Evolutionary conservation across 2,329 filamentous ascomycete species (phyloP).

Genomic region (Pseudogymnoascus sp.): DNA sequence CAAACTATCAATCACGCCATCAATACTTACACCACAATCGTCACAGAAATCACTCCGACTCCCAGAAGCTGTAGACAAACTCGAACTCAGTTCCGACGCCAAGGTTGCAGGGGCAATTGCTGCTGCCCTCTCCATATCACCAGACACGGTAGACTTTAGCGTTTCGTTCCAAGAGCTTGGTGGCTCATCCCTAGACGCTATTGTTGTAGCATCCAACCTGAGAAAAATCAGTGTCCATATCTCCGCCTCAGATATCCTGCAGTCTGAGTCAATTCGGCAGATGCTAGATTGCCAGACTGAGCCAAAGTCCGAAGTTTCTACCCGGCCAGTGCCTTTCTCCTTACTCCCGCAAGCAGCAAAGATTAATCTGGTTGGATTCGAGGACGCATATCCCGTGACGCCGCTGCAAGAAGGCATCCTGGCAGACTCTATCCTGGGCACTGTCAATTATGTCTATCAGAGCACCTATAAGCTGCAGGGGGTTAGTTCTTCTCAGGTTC

Average conservation of each 20-base stretch:
- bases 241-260: not conserved
- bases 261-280: not conserved
- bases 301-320: not conserved
- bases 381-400: constrained; percentile 33
- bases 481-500: not conserved
- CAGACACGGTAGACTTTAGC: not conserved
- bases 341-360: not conserved
- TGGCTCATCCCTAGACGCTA: not conserved
- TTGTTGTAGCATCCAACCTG: not conserved
- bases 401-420: constrained; percentile 33
- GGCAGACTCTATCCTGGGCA: constrained; percentile 26
- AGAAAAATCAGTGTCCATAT: constrained; percentile 1
- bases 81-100: not conserved
- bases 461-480: not conserved
- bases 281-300: not conserved
- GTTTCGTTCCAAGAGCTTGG: constrained; percentile 5
- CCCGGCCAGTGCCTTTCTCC: not conserved
- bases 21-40: not conserved
- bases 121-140: not conserved
- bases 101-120: not conserved
- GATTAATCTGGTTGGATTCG: constrained; percentile 16
- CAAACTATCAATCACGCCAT: not conserved
- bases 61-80: not conserved
- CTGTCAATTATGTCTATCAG: constrained; percentile 30
- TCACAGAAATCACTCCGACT: not conserved